Conservation (phyloP, 345 rosid genomes). For the Eucalyptus melliodora region DNA sequence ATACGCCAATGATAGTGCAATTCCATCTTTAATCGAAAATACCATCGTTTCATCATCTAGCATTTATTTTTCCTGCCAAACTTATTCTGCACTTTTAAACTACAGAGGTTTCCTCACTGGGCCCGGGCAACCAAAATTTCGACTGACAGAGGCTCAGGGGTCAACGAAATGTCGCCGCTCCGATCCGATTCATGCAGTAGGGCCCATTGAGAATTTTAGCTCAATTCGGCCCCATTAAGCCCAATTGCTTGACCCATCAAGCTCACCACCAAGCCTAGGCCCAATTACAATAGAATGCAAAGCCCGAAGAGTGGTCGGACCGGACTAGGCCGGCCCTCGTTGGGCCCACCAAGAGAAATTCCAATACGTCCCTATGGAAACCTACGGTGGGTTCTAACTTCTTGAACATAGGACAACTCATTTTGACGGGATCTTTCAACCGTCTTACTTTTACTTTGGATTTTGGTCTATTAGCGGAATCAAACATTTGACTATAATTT, state of each 20-base stretch:
- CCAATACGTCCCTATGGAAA: neutral
- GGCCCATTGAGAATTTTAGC: neutral
- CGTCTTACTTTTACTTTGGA: neutral
- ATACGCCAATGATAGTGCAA: neutral
- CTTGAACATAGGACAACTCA: constrained; percentile 5
- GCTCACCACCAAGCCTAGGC: neutral
- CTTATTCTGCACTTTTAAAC: neutral
- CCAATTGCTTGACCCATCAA: neutral
- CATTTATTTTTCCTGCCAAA: neutral
- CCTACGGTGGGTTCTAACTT: neutral
- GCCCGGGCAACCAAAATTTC: neutral
- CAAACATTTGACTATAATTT: neutral
- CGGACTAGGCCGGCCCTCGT: neutral
- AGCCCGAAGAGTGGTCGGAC: neutral
- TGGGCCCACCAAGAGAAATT: neutral
- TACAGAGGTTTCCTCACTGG: neutral
- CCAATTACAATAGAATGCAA: neutral
- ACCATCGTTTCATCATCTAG: neutral
- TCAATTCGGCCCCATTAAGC: neutral
- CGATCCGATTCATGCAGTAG: neutral
- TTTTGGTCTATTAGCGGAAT: neutral
- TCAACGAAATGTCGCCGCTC: neutral
- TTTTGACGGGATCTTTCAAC: neutral
- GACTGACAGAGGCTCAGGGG: neutral
- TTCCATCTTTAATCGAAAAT: neutral